Conservation (phyloP, 768 basidiomycete genomes). For the Boletus subparvulus region DNA sequence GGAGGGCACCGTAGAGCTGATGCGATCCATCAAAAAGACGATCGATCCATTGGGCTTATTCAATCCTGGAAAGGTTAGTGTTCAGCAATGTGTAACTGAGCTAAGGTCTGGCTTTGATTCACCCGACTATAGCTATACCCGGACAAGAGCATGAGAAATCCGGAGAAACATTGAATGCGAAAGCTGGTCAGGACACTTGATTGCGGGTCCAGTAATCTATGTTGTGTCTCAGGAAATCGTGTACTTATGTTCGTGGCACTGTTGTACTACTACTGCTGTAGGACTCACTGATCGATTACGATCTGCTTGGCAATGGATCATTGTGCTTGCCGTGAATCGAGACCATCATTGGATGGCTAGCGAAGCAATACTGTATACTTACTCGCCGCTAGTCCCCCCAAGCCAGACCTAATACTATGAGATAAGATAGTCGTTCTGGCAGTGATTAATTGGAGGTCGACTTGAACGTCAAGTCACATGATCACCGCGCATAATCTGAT, state of each 20-base stretch:
- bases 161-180: neutral
- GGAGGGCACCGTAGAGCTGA: slow-evolving; percentile 74
- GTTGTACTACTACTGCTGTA: too few relatives aligned
- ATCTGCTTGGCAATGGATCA: neutral
- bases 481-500: neutral
- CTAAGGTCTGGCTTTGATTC: neutral
- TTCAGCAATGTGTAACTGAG: neutral
- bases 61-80: slow-evolving; percentile 80
- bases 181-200: neutral
- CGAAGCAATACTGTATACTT: too few relatives aligned
- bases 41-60: slow-evolving; percentile 76
- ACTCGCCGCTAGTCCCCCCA: too few relatives aligned
- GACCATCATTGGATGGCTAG: too few relatives aligned
- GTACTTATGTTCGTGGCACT: neutral
- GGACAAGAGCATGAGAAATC: slow-evolving; percentile 23
- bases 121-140: slow-evolving; percentile 17
- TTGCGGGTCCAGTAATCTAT: neutral
- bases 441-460: neutral
- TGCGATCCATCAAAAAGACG: slow-evolving; percentile 76
- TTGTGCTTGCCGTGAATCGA: too few relatives aligned
- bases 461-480: slow-evolving; percentile 15
- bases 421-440: too few relatives aligned
- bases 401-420: too few relatives aligned
- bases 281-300: too few relatives aligned
- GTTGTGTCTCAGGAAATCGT: neutral